Percentiles rank a stretch among this genome's conserved stretches.
phyloP scores from a whole-genome alignment of 768 basidiomycete species.

The Suillus hirtellus region DNA sequence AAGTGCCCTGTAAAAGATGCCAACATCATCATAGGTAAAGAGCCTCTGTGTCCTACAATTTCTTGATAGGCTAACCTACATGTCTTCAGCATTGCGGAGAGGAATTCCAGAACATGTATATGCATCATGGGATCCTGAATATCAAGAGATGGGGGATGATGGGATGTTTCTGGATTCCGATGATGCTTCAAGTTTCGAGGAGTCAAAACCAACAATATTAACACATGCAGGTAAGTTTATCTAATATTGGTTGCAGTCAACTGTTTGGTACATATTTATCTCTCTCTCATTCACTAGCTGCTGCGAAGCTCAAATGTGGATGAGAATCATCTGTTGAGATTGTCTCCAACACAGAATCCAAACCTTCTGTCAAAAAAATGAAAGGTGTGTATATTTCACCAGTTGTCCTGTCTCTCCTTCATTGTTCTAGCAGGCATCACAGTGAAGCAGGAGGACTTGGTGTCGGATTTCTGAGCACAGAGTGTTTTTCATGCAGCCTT shows the following conservation, averaged over 20 bases:
- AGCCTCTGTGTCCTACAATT: neutral
- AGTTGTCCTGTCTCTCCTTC: neutral
- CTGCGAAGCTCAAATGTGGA: neutral
- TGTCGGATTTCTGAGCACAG: neutral
- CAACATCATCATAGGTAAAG: conserved; percentile 9
- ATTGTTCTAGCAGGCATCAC: neutral
- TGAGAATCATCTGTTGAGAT: neutral
- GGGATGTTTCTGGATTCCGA: neutral
- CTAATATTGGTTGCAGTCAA: neutral
- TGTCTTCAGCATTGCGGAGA: neutral
- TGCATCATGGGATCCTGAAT: conserved; percentile 10
- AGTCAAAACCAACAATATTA: neutral
- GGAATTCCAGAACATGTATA: conserved; percentile 4
- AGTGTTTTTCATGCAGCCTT: neutral
- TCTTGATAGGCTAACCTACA: neutral
- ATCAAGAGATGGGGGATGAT: neutral
- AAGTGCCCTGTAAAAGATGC: conserved; percentile 3
- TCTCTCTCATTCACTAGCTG: neutral
- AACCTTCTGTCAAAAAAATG: neutral
- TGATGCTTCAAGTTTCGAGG: neutral
- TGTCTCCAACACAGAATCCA: neutral
- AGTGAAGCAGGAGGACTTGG: neutral
- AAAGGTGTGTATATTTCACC: neutral
- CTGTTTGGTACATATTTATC: neutral
- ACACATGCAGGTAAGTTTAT: neutral